These are phyloP conservation scores for Tolypocladium cylindrosporum DNA, from an alignment of 2,329 filamentous ascomycete species.

Conservation along the genomic window DNA sequence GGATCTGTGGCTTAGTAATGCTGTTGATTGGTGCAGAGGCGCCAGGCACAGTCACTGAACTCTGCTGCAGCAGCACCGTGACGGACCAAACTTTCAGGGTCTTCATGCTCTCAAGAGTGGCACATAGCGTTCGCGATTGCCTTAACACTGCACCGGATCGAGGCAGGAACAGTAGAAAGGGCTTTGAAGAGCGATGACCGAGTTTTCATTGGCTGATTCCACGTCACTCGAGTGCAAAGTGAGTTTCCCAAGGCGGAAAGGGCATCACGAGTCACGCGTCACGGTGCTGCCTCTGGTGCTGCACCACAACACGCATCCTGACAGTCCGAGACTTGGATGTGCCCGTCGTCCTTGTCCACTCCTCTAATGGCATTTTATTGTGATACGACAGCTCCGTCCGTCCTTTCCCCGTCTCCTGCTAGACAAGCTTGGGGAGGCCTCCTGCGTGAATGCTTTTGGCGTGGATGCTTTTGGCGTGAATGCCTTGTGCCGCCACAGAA, in stretches of 20 bases:
- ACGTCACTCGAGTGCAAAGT: neutral
- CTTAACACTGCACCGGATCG: neutral
- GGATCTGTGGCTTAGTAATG: constrained; percentile 3
- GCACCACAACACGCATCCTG: neutral
- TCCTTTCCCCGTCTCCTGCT: neutral
- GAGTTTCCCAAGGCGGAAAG: neutral
- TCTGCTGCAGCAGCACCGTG: neutral
- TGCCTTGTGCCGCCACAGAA: neutral
- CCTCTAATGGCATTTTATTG: neutral
- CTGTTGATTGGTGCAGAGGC: neutral
- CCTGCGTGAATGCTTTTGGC: neutral
- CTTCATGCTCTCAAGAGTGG: no score
- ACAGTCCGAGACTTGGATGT: neutral
- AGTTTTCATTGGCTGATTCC: neutral
- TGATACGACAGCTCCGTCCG: neutral
- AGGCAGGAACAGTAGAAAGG: neutral
- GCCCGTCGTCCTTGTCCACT: neutral
- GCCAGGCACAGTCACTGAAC: neutral
- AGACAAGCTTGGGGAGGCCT: neutral
- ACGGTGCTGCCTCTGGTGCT: neutral
- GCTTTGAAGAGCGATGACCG: no score
- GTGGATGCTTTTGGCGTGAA: neutral
- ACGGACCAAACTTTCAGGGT: no score
- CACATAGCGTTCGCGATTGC: no score
- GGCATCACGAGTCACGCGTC: neutral